A percentile compares a stretch with the other conserved stretches of the same genome.
phyloP scores from a whole-genome alignment of 208 protist genomes.

The Zelonia costaricensis region DNA sequence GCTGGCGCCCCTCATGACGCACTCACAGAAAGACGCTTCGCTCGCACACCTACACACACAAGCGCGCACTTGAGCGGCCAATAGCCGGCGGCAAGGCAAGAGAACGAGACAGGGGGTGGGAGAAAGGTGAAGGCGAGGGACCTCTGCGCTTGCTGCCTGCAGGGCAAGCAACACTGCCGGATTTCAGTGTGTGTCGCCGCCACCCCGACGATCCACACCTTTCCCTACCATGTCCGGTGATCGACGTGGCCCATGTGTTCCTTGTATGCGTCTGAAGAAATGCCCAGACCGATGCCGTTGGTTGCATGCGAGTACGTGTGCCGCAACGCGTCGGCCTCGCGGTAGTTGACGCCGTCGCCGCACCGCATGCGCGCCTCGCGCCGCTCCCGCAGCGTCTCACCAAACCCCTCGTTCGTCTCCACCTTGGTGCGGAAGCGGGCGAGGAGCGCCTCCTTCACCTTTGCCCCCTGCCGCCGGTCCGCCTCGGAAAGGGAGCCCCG shows the following conservation, averaged over 20 bases:
- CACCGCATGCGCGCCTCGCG: conserved; percentile 34
- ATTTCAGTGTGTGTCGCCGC: no score
- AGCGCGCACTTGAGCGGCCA: no score
- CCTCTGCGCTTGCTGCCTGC: no score
- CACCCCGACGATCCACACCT: no score
- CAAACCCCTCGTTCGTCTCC: conserved; percentile 26
- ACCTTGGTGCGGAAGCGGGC: conserved; percentile 59
- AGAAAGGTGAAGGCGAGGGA: no score
- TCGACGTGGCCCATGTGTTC: conserved; percentile 37
- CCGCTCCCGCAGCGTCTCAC: conserved; percentile 33
- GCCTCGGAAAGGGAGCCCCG: conserved; percentile 43
- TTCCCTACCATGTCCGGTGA: conserved; percentile 36
- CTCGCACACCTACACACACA: no score
- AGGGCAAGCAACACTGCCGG: no score
- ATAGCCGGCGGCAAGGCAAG: no score
- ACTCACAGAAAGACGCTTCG: no score
- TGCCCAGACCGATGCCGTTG: conserved; percentile 73
- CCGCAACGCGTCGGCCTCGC: conserved; percentile 47
- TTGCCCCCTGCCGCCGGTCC: conserved; percentile 35
- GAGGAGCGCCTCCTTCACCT: conserved; percentile 56
- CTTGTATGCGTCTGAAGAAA: conserved; percentile 78
- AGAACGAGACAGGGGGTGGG: no score
- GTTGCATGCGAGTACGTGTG: conserved; percentile 49
- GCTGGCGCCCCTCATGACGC: no score
- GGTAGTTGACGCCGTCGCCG: conserved; percentile 62